phyloP scores from a whole-genome alignment of 371 early-diverging fungal genomes.

The Syncephalis fuscata region DNA sequence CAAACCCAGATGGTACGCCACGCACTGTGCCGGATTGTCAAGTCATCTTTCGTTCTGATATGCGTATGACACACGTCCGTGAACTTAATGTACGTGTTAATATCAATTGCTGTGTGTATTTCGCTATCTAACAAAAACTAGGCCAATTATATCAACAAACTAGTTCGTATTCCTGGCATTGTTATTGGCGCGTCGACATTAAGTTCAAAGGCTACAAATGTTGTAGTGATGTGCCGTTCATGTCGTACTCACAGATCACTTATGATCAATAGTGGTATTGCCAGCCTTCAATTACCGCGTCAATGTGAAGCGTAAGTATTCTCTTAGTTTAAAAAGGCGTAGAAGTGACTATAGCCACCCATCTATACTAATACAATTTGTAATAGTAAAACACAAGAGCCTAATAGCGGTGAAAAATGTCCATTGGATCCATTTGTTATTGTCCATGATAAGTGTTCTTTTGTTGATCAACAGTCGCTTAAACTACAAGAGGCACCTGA shows the following conservation, averaged over 20 bases:
- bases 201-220: conserved; percentile 70
- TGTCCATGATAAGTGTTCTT: conserved; percentile 88
- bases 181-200: conserved; percentile 91
- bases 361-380: too few species aligned
- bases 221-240: conserved; percentile 72
- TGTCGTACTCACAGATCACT: conserved; percentile 70
- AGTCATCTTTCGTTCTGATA: conserved; percentile 67
- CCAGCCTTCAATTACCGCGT: conserved; percentile 69
- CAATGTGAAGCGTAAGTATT: conserved; percentile 43
- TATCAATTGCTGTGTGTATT: conserved; percentile 1
- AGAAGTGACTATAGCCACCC: too few species aligned
- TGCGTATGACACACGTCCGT: conserved; percentile 70
- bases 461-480: conserved; percentile 95
- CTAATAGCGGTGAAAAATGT: conserved; percentile 35
- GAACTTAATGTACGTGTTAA: conserved; percentile 46
- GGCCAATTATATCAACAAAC: conserved; percentile 76
- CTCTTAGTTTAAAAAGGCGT: conserved; percentile 16
- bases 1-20: conserved; percentile 15
- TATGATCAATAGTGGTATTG: conserved; percentile 74
- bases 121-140: conserved; percentile 16
- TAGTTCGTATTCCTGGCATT: conserved; percentile 94
- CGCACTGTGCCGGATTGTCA: conserved; percentile 57
- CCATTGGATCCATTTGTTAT: conserved; percentile 93
- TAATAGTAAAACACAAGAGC: too few species aligned
- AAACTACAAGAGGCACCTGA: conserved; percentile 98